Percentiles rank a stretch among this genome's conserved stretches.
Conservation (phyloP, 345 rosid species). For the Euphorbia pulcherrima region DNA sequence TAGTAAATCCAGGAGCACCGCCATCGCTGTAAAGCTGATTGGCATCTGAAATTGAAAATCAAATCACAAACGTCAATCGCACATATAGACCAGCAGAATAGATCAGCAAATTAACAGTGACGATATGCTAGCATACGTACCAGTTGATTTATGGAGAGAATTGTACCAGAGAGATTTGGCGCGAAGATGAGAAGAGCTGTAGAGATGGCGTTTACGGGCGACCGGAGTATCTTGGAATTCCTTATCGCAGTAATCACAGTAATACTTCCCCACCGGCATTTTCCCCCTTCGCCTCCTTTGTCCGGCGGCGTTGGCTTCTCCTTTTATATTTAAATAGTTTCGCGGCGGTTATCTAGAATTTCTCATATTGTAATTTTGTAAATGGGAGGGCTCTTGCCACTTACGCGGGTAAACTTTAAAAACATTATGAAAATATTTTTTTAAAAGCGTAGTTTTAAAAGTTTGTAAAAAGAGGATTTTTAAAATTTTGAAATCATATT, state of each 20-base stretch:
- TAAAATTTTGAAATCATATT: no score
- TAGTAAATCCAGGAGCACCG: conserved; percentile 26
- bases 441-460: no score
- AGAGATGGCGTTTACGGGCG: conserved; percentile 84
- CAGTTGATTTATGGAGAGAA: conserved; percentile 25
- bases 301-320: background rate
- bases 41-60: conserved; percentile 25
- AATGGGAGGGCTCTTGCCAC: no score
- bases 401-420: no score
- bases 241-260: conserved; percentile 92
- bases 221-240: conserved; percentile 75
- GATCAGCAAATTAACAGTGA: background rate
- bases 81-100: background rate
- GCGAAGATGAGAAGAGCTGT: conserved; percentile 72
- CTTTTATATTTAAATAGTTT: background rate
- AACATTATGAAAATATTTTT: no score
- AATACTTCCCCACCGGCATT: conserved; percentile 72
- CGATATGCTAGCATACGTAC: conserved; percentile 7
- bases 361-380: no score
- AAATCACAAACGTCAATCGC: background rate
- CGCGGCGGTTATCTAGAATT: no score
- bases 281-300: background rate
- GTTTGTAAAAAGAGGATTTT: no score
- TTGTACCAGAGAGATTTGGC: conserved; percentile 76
- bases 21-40: conserved; percentile 2